A percentile compares a stretch with the other conserved stretches of the same genome.
phyloP scores from a whole-genome alignment of 108 stramenopile genomes.

The Asterionellopsis glacialis region DNA sequence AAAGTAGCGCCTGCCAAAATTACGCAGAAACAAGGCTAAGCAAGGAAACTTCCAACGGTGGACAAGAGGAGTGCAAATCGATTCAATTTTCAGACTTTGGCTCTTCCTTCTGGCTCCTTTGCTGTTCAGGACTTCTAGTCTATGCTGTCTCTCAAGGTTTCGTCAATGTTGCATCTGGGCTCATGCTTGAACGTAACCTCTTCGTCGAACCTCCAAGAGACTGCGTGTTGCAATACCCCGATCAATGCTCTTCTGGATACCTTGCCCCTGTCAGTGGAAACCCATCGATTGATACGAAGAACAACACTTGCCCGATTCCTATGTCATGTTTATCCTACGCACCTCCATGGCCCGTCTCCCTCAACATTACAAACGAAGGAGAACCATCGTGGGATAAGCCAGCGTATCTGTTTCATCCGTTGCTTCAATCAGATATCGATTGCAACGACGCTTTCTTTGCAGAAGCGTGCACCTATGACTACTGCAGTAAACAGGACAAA shows the following conservation, averaged over 20 bases:
- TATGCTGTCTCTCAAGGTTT: slow-evolving; percentile 70
- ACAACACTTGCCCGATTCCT: no score
- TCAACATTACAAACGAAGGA: slow-evolving; percentile 9
- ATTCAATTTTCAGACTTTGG: not conserved
- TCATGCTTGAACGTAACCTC: slow-evolving; percentile 54
- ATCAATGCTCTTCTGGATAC: slow-evolving; percentile 34
- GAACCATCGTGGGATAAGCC: not conserved
- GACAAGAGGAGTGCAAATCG: no score
- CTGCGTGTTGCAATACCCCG: slow-evolving; percentile 21
- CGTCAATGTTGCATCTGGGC: slow-evolving; percentile 57
- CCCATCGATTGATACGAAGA: slow-evolving; percentile 5
- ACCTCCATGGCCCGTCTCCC: slow-evolving; percentile 10
- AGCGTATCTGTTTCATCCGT: not conserved
- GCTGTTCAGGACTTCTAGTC: slow-evolving; percentile 48
- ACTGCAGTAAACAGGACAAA: slow-evolving; percentile 24
- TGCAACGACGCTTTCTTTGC: slow-evolving; percentile 46
- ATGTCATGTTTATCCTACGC: slow-evolving; percentile 6
- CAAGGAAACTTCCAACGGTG: no score
- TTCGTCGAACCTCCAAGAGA: slow-evolving; percentile 18
- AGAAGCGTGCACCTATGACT: slow-evolving; percentile 33
- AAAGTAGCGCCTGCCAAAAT: no score
- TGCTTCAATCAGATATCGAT: slow-evolving; percentile 23
- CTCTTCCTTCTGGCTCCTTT: slow-evolving; percentile 48
- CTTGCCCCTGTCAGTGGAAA: slow-evolving; percentile 15
- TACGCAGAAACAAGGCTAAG: no score